These are phyloP conservation scores for Cercophora sp. DNA, from an alignment of 495 filamentous ascomycete species.

Conservation along the genomic window DNA sequence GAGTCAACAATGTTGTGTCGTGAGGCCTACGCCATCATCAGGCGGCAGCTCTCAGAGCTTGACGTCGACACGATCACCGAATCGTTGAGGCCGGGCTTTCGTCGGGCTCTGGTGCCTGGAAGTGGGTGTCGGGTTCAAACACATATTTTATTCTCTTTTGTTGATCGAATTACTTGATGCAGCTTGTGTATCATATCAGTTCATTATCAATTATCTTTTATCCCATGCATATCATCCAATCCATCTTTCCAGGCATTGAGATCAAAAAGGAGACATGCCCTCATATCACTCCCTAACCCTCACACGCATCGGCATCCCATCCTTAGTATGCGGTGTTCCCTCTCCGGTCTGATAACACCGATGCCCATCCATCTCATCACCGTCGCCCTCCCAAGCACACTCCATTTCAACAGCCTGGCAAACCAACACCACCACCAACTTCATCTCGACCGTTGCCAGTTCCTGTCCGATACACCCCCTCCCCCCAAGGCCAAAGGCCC, in stretches of 20 bases:
- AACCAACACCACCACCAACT: slow-evolving; percentile 35
- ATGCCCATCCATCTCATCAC: slow-evolving; percentile 1
- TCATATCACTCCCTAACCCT: slow-evolving; percentile 10
- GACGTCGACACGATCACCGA: slow-evolving; percentile 15
- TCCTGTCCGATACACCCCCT: slow-evolving; percentile 51
- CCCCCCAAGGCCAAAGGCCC: slow-evolving; percentile 48
- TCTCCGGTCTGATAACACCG: slow-evolving; percentile 13
- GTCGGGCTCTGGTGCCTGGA: slow-evolving; percentile 17
- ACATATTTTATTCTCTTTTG: slow-evolving; percentile 25
- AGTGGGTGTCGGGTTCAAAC: slow-evolving; percentile 26
- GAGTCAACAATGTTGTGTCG: slow-evolving; percentile 29
- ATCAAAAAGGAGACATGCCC: too few relatives aligned
- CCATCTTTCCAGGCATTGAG: too few relatives aligned
- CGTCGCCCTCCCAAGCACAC: slow-evolving; percentile 1
- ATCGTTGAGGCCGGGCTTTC: slow-evolving; percentile 22
- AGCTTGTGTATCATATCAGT: too few relatives aligned
- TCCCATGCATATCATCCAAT: too few relatives aligned
- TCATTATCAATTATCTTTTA: too few relatives aligned
- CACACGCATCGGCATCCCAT: slow-evolving; percentile 15
- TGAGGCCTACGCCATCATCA: slow-evolving; percentile 22
- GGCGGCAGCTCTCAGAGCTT: slow-evolving; percentile 13
- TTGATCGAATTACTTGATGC: slow-evolving; percentile 19
- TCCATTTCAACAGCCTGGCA: slow-evolving; percentile 45
- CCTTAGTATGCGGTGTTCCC: slow-evolving; percentile 9
- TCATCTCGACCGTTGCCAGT: slow-evolving; percentile 41